Evolutionary conservation across 2,329 filamentous ascomycete species (phyloP).

Genomic region (Stagonosporopsis vannaccii): DNA sequence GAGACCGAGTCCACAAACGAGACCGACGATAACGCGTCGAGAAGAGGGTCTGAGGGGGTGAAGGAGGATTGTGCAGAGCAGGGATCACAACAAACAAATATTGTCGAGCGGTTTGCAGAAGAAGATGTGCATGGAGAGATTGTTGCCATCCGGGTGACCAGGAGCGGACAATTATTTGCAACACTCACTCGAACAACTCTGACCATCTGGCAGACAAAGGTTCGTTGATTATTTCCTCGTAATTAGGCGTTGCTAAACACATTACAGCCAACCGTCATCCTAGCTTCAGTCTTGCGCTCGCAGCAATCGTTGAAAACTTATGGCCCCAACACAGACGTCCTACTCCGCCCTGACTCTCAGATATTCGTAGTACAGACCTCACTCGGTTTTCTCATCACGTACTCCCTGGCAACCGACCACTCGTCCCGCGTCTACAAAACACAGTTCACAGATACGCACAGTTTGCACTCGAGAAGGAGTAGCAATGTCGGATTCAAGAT

Average conservation of each 20-base stretch:
- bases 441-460: slow-evolving; percentile 68
- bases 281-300: slow-evolving; percentile 86
- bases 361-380: slow-evolving; percentile 91
- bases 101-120: slow-evolving; percentile 30
- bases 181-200: slow-evolving; percentile 85
- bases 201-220: slow-evolving; percentile 97
- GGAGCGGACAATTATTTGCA: slow-evolving; percentile 83
- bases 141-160: slow-evolving; percentile 76
- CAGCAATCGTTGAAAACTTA: slow-evolving; percentile 80
- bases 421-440: slow-evolving; percentile 85
- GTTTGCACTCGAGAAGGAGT: slow-evolving; percentile 59
- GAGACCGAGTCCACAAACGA: slow-evolving; percentile 18
- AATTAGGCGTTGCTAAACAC: slow-evolving; percentile 30
- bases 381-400: slow-evolving; percentile 89
- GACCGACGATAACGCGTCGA: slow-evolving; percentile 21
- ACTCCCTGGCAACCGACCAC: slow-evolving; percentile 85
- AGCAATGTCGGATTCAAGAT: slow-evolving; percentile 52
- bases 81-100: slow-evolving; percentile 7
- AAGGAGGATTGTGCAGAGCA: slow-evolving; percentile 22
- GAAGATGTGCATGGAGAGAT: slow-evolving; percentile 67
- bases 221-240: slow-evolving; percentile 52
- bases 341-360: slow-evolving; percentile 88
- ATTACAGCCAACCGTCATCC: slow-evolving; percentile 80
- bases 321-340: slow-evolving; percentile 81
- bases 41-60: slow-evolving; percentile 10